These are phyloP conservation scores for Suillus fuscotomentosus DNA, from an alignment of 768 basidiomycete species.

Conservation along the genomic window DNA sequence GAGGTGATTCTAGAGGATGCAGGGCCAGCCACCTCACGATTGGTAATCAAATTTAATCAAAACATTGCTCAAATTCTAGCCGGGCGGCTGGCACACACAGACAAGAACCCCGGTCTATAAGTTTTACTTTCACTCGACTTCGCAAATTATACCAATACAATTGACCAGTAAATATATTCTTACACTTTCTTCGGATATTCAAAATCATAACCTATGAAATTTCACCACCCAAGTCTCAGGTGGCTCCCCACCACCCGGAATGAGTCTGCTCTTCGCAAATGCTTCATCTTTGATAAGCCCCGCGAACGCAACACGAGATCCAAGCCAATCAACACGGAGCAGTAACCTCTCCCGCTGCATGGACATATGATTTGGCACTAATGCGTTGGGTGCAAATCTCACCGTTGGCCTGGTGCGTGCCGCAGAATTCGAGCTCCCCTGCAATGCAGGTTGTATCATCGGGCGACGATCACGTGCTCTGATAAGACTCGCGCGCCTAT, in stretches of 20 bases:
- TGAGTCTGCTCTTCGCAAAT: conserved; percentile 9
- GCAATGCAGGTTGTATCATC: neutral
- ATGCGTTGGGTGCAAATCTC: neutral
- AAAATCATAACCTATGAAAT: neutral
- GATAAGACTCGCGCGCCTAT: neutral
- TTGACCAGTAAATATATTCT: neutral
- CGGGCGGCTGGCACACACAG: no score
- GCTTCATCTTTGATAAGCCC: conserved; percentile 7
- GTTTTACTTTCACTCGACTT: neutral
- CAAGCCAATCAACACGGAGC: conserved; percentile 13
- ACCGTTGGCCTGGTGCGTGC: neutral
- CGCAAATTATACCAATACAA: neutral
- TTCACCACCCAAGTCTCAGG: conserved; percentile 11
- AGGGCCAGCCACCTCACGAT: no score
- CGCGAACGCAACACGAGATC: neutral
- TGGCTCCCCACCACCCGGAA: conserved; percentile 3
- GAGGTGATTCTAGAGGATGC: no score
- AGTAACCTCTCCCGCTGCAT: neutral
- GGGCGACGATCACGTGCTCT: conserved; percentile 5
- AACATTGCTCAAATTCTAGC: no score
- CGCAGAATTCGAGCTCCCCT: neutral
- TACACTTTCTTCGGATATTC: neutral
- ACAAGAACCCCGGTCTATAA: no score
- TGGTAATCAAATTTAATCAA: no score
- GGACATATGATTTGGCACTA: neutral